These are phyloP conservation scores for Pseudomassariella vexata DNA, from an alignment of 2,329 filamentous ascomycete species.

Conservation along the genomic window DNA sequence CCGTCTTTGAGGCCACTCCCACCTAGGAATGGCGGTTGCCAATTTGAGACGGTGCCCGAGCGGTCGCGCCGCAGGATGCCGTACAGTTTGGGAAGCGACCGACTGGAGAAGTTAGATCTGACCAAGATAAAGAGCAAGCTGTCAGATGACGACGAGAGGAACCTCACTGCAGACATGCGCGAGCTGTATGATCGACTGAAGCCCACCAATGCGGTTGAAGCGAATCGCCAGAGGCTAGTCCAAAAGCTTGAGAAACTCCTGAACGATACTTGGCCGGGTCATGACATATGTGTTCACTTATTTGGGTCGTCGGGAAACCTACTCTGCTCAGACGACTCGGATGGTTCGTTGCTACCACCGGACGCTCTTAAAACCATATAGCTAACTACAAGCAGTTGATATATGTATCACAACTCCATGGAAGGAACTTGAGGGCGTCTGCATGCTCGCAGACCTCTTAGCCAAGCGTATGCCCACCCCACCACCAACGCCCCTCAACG, in stretches of 20 bases:
- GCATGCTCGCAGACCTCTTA: slow-evolving; percentile 80
- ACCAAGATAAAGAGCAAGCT: slow-evolving; percentile 68
- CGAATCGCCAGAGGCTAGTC: slow-evolving; percentile 70
- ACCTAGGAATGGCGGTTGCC: slow-evolving; percentile 60
- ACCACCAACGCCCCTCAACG: too few species aligned
- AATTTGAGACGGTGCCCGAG: slow-evolving; percentile 81
- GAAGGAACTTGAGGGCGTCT: slow-evolving; percentile 83
- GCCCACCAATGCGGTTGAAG: slow-evolving; percentile 73
- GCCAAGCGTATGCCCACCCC: slow-evolving; percentile 63
- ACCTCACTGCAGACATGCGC: slow-evolving; percentile 75
- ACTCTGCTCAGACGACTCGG: slow-evolving; percentile 90
- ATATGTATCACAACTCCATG: slow-evolving; percentile 93
- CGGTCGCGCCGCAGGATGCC: slow-evolving; percentile 82
- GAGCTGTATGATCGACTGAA: slow-evolving; percentile 80
- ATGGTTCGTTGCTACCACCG: slow-evolving; percentile 79
- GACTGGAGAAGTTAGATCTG: slow-evolving; percentile 65
- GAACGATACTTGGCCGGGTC: slow-evolving; percentile 86
- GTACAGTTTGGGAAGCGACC: slow-evolving; percentile 81
- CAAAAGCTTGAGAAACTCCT: slow-evolving; percentile 82
- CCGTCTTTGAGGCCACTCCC: slow-evolving; percentile 63
- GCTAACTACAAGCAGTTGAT: slow-evolving; percentile 61
- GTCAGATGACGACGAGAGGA: slow-evolving; percentile 66
- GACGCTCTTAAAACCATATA: not conserved
- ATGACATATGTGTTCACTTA: slow-evolving; percentile 82
- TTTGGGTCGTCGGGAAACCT: slow-evolving; percentile 98